Evolutionary conservation across 2,329 filamentous ascomycete genomes (phyloP), one percentile per base, ranked within the genome.

Genomic region (Sporothrix phasma): DNA sequence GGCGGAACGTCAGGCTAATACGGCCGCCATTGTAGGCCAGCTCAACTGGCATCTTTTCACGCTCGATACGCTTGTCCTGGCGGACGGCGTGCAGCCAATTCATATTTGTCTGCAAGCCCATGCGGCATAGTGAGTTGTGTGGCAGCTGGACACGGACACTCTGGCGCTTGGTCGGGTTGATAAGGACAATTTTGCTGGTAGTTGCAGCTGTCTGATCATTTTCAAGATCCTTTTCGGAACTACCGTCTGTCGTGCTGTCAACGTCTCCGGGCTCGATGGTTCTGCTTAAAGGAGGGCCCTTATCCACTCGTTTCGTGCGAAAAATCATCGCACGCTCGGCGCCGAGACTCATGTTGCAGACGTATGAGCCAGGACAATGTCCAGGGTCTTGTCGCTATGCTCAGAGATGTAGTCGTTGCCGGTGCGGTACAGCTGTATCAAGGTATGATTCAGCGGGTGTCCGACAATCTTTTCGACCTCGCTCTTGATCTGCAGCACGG

Each of bases 351-450:
- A 96, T 85, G 72, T 97, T 99, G 68, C 92, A 91, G 69, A 99
- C 96, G 66, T 82, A 92, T 26, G 89, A 94, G 4, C 81, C 86
- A 29, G 83, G 84, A 85, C 86, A 64, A 99, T 94, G 73, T 99
- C 94, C 26, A 99, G 79, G 0, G 93, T 96, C 76, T 99, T 99
- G 74, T 99, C 94, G 45, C 91, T 95, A 72, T 99, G 94, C 73
- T 99, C 94, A 0, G 90, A 94, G 67, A 99, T 99, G 73, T 91
- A 91, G 75, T 99, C 94, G 56, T 84, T 85, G 2, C 93, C 90
- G 69, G 83, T 82, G n/a, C 94, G 89, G 72, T 99, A 99, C 65
- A 92, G 84, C 72, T 99, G 94, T 53, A 99, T 95, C 56, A 99
- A 78, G 1, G 87, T 92, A 73, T 99, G 94, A 71, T 99, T 99